These are phyloP conservation scores for Elasticomyces elasticus DNA, from an alignment of 495 filamentous ascomycete genomes.

Conservation along the genomic window DNA sequence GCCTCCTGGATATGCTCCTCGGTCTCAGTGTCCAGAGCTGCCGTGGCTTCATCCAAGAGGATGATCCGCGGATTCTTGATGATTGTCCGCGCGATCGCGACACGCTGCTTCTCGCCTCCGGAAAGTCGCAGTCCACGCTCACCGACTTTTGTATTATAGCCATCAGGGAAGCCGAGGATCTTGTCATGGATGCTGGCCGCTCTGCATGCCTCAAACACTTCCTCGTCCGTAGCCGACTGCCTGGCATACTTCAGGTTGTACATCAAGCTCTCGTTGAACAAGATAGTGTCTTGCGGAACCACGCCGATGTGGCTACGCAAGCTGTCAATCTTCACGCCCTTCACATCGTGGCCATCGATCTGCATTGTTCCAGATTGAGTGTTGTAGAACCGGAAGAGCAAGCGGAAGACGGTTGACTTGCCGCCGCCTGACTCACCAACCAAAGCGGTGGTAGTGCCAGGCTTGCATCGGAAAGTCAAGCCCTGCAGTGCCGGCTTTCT, in stretches of 20 bases:
- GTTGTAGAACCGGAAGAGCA: conserved; percentile 95
- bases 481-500: conserved; percentile 78
- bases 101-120: conserved; percentile 92
- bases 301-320: conserved; percentile 83
- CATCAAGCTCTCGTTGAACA: conserved; percentile 97
- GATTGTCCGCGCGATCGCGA: conserved; percentile 93
- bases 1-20: conserved; percentile 92
- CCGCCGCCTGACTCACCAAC: conserved; percentile 95
- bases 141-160: conserved; percentile 84
- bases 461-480: conserved; percentile 68
- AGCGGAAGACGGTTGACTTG: conserved; percentile 93
- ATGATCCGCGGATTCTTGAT: conserved; percentile 94
- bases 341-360: conserved; percentile 75
- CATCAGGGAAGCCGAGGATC: conserved; percentile 86
- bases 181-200: conserved; percentile 94
- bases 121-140: conserved; percentile 88
- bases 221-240: conserved; percentile 70
- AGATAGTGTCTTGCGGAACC: conserved; percentile 88
- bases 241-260: conserved; percentile 95
- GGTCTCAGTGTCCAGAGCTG: conserved; percentile 87
- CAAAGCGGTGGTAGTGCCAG: conserved; percentile 88
- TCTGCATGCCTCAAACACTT: conserved; percentile 79
- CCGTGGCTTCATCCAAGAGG: conserved; percentile 92
- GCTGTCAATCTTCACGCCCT: conserved; percentile 85
- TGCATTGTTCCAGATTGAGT: conserved; percentile 63